Conservation (phyloP, 2,329 filamentous ascomycete species). For the Cryphonectria radicalis region DNA sequence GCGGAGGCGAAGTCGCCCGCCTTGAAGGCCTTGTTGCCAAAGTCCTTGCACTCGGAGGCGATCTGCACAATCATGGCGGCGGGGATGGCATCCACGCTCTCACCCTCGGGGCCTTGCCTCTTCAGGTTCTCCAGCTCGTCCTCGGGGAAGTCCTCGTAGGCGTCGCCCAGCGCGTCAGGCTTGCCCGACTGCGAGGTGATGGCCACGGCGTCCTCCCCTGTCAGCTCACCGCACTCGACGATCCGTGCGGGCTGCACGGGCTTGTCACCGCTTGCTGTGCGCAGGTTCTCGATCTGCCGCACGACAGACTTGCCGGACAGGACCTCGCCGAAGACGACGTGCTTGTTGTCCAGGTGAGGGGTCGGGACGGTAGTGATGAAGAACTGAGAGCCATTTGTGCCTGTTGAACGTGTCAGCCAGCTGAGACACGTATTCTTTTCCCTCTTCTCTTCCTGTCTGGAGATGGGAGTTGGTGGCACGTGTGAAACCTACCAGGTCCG, state of each 20-base stretch:
- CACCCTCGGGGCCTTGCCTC: slow-evolving; percentile 37
- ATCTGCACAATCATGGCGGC: slow-evolving; percentile 76
- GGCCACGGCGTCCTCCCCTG: slow-evolving; percentile 57
- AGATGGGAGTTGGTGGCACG: neutral
- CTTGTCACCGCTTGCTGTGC: slow-evolving; percentile 77
- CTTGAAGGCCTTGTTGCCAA: slow-evolving; percentile 93
- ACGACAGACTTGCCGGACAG: slow-evolving; percentile 90
- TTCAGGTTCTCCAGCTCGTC: slow-evolving; percentile 60
- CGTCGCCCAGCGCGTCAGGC: slow-evolving; percentile 83
- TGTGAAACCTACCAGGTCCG: slow-evolving; percentile 70
- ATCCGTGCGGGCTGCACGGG: slow-evolving; percentile 75
- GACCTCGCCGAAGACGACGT: slow-evolving; percentile 96
- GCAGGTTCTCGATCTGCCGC: slow-evolving; percentile 85
- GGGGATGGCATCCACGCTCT: slow-evolving; percentile 58
- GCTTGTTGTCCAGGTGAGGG: slow-evolving; percentile 92
- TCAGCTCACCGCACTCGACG: slow-evolving; percentile 83
- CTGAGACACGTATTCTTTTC: slow-evolving; percentile 4
- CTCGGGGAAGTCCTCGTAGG: slow-evolving; percentile 94
- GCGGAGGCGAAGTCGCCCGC: slow-evolving; percentile 69
- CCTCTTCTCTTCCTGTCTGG: neutral
- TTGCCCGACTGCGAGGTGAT: slow-evolving; percentile 69
- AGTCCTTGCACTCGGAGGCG: slow-evolving; percentile 83
- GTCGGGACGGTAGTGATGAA: slow-evolving; percentile 97
- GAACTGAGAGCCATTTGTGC: slow-evolving; percentile 97
- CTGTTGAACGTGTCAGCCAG: slow-evolving; percentile 43